Percentiles rank a stretch among this genome's conserved stretches.
Evolutionary conservation across 192 early-diverging fungal genomes (phyloP).

Genomic region (Thamnidium elegans): DNA sequence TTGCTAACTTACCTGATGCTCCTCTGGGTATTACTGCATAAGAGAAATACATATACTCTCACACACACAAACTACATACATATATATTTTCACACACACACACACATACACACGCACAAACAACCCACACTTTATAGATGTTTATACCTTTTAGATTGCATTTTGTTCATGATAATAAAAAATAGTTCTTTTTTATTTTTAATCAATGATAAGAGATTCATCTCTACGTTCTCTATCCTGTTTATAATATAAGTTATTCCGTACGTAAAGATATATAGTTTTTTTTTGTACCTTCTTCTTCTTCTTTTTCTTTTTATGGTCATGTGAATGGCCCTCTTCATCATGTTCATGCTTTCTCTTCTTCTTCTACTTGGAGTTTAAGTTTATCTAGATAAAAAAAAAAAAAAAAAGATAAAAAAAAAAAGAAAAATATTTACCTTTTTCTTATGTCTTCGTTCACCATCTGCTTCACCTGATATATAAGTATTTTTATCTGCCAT

Average conservation of each 20-base stretch:
- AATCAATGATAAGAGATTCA: too few relatives aligned
- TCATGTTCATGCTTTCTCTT: constrained; percentile 38
- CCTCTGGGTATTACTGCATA: constrained; percentile 18
- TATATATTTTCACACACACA: too few relatives aligned
- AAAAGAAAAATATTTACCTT: constrained; percentile 24
- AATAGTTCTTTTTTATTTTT: too few relatives aligned
- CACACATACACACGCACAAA: constrained; percentile 2
- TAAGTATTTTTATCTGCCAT: not conserved
- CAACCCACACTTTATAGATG: not conserved
- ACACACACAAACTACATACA: too few relatives aligned
- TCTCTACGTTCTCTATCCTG: too few relatives aligned
- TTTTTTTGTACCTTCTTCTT: constrained; percentile 37
- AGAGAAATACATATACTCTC: not conserved
- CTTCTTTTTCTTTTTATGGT: constrained; percentile 41
- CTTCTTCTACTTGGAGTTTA: constrained; percentile 34
- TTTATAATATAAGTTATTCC: too few relatives aligned
- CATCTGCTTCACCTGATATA: constrained; percentile 13
- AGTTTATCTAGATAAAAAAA: not conserved
- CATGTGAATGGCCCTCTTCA: constrained; percentile 29
- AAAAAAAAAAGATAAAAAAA: not conserved
- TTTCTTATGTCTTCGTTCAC: constrained; percentile 37
- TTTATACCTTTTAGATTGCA: too few relatives aligned
- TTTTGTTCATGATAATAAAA: too few relatives aligned
- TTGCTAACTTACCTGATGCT: constrained; percentile 30
- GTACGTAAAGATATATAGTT: not conserved